These are phyloP conservation scores for Aspergillus ellipticus DNA, from an alignment of 495 filamentous ascomycete genomes.

Conservation along the genomic window DNA sequence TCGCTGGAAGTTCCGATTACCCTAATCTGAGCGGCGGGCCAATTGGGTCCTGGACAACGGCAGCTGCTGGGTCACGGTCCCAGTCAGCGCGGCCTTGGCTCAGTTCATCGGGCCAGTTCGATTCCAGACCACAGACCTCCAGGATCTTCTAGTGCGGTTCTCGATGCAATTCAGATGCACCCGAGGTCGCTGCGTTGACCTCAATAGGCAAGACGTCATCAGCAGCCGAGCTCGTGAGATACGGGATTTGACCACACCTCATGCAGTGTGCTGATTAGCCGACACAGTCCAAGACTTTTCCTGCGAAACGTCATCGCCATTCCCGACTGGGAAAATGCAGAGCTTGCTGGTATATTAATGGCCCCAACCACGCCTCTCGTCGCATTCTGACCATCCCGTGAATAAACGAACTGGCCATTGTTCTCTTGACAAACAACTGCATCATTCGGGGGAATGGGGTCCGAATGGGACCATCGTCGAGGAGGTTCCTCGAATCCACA, in stretches of 20 bases:
- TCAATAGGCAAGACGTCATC: background rate
- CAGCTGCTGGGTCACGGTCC: background rate
- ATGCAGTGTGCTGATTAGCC: background rate
- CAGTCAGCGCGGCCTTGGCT: too few species aligned
- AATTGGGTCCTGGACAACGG: background rate
- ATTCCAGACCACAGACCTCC: background rate
- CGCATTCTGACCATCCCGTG: background rate
- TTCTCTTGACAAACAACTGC: background rate
- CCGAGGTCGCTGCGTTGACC: background rate
- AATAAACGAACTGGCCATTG: background rate
- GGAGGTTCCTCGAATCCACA: background rate
- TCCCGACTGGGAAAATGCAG: slow-evolving; percentile 4
- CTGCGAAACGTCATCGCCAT: background rate
- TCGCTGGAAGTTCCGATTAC: background rate
- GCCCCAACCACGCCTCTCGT: background rate
- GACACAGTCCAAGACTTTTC: background rate
- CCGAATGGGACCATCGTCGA: background rate
- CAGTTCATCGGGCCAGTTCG: background rate
- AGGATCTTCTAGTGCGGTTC: background rate
- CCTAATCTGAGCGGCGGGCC: background rate
- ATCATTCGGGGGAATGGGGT: background rate
- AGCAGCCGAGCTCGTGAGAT: background rate
- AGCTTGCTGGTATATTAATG: background rate
- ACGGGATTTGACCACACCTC: background rate
- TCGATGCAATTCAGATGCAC: background rate